Evolutionary conservation across 306 rosid genomes (phyloP), one percentile per base, ranked within the genome.

Genomic region (Cucumis melo): DNA sequence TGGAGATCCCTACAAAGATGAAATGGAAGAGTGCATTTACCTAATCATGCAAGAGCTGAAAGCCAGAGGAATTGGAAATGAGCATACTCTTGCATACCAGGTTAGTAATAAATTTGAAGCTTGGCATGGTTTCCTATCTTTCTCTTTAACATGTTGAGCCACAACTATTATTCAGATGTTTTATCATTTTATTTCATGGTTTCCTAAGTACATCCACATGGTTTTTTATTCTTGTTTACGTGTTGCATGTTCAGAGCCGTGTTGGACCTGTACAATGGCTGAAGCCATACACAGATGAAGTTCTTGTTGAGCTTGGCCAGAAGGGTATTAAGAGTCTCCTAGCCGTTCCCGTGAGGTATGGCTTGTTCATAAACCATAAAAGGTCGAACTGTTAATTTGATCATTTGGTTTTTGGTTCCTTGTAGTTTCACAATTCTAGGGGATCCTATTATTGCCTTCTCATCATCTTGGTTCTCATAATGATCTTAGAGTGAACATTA

Each of bases 201-300:
- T 77, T 65, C 76, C 72, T 8, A 64, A 64, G 15, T 36, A 36
- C 50, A 65, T 10, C 15, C 51, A 4, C 0, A 9, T 51, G 46
- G 61, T 3, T 39, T 75, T 70, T 50, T 34, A 53, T 55, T 27
- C 14, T 51, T 65, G 39, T 19, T 20, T 53, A 20, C 66, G 46
- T 7, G 20, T 66, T 78, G 4, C 38, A 9, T 54, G 17, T 32
- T 59, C 86, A 95, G 99, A 95, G 99, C 84, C 97, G 99, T 46
- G 99, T 95, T 83, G 99, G 99, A 79, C 99, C 99, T 63, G 96
- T 95, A 76, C 91, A 95, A 83, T 95, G 98, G 99, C 84, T 95
- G 86, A 92, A 95, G 81, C 99, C 99, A 1, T 95, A 95, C 79
- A 92, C 99, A 15, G 99, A 95, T 82, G 88, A 95, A 86, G 96